Evolutionary conservation across 345 rosid genomes (phyloP), one percentile per base, ranked within the genome.

Genomic region (Boechera divaricarpa): DNA sequence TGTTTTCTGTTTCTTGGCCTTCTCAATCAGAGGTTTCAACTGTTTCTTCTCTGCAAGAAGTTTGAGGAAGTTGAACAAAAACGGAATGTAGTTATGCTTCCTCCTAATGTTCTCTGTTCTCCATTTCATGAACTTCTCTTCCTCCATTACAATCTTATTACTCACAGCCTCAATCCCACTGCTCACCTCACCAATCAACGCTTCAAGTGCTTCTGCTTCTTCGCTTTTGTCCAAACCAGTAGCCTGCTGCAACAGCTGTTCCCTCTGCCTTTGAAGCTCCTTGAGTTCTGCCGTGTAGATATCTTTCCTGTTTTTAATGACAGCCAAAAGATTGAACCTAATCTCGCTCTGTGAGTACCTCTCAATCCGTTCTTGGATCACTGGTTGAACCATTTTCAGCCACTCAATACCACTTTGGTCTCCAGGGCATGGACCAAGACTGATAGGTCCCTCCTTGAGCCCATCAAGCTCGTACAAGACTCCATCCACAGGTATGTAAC

Each of bases 31-130:
- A 21, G 98, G 98, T 77, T 93, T 95, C 88, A 95, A 80, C 84
- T 95, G 99, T 91, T 92, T 95, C 93, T 95, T 95, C 81, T 93
- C 99, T 0, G 99, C 98, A 9, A 95, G 98, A 82, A 93, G 87
- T 83, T 95, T 95, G 51, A 95, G 94, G 83, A 95, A 95, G 80
- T 93, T 93, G 69, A 95, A 95, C 80, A 95, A 69, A 73, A 95
- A 93, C 12, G 99, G 99, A 57, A 95, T 95, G 81, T 95, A 95
- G 74, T 95, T 95, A 82, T 95, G 98, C 83, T 95, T 95, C 87
- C 99, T 81, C 16, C 99, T 79, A 24, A 91, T 85, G 66, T 95
- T 95, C 80, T 95, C 99, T 0, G 96, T 95, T 76, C 88, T 95
- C 99, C 99, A 95, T 76, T 87, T 92, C 86, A 86, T 91, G 81